Base-by-base conservation (phyloP, 495 filamentous ascomycete genomes). In the Cladorrhinum samala region DNA sequence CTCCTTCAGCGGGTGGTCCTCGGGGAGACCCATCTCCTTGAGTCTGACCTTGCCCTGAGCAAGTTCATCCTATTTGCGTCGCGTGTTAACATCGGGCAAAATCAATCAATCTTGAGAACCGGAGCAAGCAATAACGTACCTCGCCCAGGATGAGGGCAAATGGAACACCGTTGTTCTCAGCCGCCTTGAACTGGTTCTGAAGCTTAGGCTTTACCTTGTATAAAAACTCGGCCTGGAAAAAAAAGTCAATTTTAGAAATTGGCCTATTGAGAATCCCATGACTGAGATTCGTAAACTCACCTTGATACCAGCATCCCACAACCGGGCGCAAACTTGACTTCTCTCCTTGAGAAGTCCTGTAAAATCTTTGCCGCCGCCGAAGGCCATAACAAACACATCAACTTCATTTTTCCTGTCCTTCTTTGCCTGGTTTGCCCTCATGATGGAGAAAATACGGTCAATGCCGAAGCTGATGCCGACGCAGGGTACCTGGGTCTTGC, bases 381-480 rank as follows among this genome's bases (percentile, higher is more conserved):
- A 89, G 0, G 89, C 89, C 88, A 96, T 96, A 57, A 96, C 83
- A 69, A 79, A 95, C 47, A 87, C 88, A 64, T 95, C 88, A 1
- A 89, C 83, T 67, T 95, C 88, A 45, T 84, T 82, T 44, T 63
- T 64, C 48, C 63, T 63, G 58, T 81, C 76, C 58, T 86, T 79
- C 46, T 77, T 76, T 58, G 79, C 81, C 66, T 85, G 77, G n/a
- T 83, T 79, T 9, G 87, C 83, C 70, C 91, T 89, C 33, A 82
- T 89, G 69, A 96, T 88, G 44, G 86, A 88, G 72, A 95, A 96
- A 60, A 97, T 96, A 47, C 91, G 85, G 70, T 96, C 92, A 17
- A 96, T 87, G 48, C 92, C 92, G 67, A 96, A 95, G 9, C 89
- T 95, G 56, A 96, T 87, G 55, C 92, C 91, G 6, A 96, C 89